phyloP scores from a whole-genome alignment of 2,329 filamentous ascomycete genomes.

The Fusarium irregulare region DNA sequence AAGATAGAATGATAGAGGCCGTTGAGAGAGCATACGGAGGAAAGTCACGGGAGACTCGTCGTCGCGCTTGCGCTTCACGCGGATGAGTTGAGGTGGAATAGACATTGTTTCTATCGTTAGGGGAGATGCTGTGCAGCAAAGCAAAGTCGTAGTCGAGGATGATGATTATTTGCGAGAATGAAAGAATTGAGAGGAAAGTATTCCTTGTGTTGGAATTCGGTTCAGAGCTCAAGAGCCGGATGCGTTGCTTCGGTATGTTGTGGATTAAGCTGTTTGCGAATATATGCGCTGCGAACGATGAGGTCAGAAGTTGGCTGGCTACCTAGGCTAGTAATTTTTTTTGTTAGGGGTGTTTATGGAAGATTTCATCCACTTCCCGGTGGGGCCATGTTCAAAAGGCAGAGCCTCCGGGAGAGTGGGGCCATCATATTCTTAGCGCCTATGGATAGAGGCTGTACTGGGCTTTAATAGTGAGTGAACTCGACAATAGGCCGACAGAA shows the following conservation, averaged over 20 bases:
- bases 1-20: slow-evolving; percentile 2
- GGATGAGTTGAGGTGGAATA: slow-evolving; percentile 68
- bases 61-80: slow-evolving; percentile 70
- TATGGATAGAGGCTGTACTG: neutral
- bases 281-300: slow-evolving; percentile 18
- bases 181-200: neutral
- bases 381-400: slow-evolving; percentile 2
- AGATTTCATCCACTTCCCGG: slow-evolving; percentile 26
- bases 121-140: neutral
- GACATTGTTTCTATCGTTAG: slow-evolving; percentile 57
- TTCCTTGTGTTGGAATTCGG: neutral
- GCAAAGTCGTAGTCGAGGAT: neutral
- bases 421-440: neutral
- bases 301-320: slow-evolving; percentile 33
- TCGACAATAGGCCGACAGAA: neutral
- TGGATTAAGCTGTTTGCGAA: slow-evolving; percentile 2
- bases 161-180: neutral
- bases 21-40: slow-evolving; percentile 58
- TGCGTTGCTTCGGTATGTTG: neutral
- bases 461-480: neutral
- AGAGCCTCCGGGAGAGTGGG: slow-evolving; percentile 21
- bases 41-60: slow-evolving; percentile 66
- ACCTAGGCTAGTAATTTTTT: slow-evolving; percentile 1
- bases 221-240: neutral
- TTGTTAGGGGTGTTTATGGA: neutral